These are phyloP conservation scores for Cyberlindnera japonica DNA, from an alignment of 805 yeast species.

Conservation along the genomic window DNA sequence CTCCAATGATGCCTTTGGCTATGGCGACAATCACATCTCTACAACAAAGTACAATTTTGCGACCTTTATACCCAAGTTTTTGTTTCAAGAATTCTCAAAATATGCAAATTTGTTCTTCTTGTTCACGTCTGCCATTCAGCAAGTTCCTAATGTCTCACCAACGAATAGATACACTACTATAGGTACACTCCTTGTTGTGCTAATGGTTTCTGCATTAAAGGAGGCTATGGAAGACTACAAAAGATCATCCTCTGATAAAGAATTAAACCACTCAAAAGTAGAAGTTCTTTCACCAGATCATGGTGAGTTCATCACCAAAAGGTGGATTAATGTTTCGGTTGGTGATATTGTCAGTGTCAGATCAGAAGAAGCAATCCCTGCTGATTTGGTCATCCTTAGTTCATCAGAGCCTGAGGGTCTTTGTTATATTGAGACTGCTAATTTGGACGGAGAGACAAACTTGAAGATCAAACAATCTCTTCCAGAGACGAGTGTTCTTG, in stretches of 20 bases:
- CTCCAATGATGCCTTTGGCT: constrained; percentile 53
- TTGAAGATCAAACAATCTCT: constrained; percentile 89
- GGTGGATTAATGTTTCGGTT: constrained; percentile 85
- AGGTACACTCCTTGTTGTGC: constrained; percentile 81
- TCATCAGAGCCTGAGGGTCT: constrained; percentile 98
- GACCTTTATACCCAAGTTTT: constrained; percentile 89
- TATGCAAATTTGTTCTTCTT: constrained; percentile 93
- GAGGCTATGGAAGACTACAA: constrained; percentile 89
- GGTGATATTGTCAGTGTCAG: constrained; percentile 87
- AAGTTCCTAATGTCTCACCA: constrained; percentile 95
- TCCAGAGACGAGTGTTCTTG: constrained; percentile 69
- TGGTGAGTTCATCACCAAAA: constrained; percentile 60
- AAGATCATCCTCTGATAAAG: constrained; percentile 83
- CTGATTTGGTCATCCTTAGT: constrained; percentile 78
- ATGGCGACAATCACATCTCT: constrained; percentile 79
- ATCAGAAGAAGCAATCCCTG: constrained; percentile 91
- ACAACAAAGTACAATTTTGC: constrained; percentile 94
- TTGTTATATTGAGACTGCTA: constrained; percentile 96
- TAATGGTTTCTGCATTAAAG: constrained; percentile 86
- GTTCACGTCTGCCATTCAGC: constrained; percentile 91
- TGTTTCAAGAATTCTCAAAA: constrained; percentile 95
- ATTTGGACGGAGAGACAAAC: constrained; percentile 96
- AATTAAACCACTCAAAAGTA: constrained; percentile 75
- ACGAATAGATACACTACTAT: constrained; percentile 95
- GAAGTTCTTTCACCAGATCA: constrained; percentile 51